These are phyloP conservation scores for Dictyostelium intermedium DNA, from an alignment of 78 protist species.

Conservation along the genomic window DNA sequence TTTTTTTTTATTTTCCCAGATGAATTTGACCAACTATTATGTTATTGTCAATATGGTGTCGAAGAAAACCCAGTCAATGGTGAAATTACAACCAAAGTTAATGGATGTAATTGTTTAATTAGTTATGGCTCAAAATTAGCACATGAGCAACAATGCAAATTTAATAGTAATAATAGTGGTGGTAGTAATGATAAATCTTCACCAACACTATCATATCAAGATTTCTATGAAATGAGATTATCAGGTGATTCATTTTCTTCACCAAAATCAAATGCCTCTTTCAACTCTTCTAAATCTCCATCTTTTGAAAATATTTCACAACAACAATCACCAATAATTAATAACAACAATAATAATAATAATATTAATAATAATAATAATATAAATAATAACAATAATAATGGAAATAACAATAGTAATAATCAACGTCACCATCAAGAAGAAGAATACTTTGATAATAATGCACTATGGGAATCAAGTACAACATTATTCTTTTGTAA, in stretches of 20 bases:
- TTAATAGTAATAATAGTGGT: too few species aligned
- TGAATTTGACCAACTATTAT: constrained; percentile 48
- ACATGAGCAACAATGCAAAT: constrained; percentile 32
- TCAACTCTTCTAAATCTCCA: not conserved
- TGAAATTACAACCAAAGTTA: not conserved
- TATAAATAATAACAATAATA: not conserved
- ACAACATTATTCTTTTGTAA: constrained; percentile 45
- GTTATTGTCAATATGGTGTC: constrained; percentile 66
- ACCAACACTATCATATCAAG: constrained; percentile 3
- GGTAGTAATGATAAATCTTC: not conserved
- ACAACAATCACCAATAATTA: not conserved
- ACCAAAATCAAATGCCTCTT: not conserved
- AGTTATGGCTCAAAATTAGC: constrained; percentile 20
- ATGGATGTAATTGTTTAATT: constrained; percentile 54
- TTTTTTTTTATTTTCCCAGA: not conserved
- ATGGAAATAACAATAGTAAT: not conserved
- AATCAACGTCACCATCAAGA: not conserved
- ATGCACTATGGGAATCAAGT: constrained; percentile 68
- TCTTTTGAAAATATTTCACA: not conserved
- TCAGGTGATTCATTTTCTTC: not conserved
- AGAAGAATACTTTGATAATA: not conserved
- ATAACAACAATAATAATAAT: not conserved
- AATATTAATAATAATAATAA: not conserved
- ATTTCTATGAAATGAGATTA: constrained; percentile 1
- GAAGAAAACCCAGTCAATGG: constrained; percentile 24